Evolutionary conservation across 2,329 filamentous ascomycete species (phyloP).

Genomic region (Penicillium olsonii): DNA sequence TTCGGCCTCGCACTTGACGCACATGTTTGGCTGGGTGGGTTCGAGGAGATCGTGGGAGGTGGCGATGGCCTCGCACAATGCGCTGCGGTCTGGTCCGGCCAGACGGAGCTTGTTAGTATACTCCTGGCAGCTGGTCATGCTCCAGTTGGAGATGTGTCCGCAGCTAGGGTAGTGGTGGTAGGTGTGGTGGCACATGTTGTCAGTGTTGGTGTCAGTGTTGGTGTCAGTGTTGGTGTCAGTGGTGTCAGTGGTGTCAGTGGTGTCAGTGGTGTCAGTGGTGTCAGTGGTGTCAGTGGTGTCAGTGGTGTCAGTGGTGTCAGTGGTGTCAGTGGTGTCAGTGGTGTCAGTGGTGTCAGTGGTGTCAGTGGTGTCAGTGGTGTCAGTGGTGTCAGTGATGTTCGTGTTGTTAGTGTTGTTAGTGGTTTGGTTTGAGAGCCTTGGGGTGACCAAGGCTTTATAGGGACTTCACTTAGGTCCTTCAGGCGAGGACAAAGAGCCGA

Average conservation of each 20-base stretch:
- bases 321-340: too few relatives aligned
- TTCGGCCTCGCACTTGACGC: conserved; percentile 16
- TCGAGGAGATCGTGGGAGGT: conserved; percentile 15
- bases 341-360: too few relatives aligned
- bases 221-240: too few relatives aligned
- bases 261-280: too few relatives aligned
- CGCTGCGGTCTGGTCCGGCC: not conserved
- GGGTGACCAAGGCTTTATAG: not conserved
- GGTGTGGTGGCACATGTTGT: conserved; percentile 28
- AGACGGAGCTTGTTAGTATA: conserved; percentile 23
- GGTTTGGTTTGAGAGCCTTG: too few relatives aligned
- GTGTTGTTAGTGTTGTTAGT: too few relatives aligned
- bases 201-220: too few relatives aligned
- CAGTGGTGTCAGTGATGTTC: too few relatives aligned
- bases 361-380: too few relatives aligned
- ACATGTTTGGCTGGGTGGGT: conserved; percentile 4
- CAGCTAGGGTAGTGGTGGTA: conserved; percentile 30
- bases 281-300: too few relatives aligned
- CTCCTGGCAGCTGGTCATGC: conserved; percentile 23
- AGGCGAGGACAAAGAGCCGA: not conserved
- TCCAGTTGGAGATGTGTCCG: conserved; percentile 31
- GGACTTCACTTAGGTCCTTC: not conserved
- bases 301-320: too few relatives aligned
- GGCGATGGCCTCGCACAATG: conserved; percentile 7
- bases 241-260: too few relatives aligned